phyloP scores from a whole-genome alignment of 139 green algal genomes.

The Eudorina sp. region DNA sequence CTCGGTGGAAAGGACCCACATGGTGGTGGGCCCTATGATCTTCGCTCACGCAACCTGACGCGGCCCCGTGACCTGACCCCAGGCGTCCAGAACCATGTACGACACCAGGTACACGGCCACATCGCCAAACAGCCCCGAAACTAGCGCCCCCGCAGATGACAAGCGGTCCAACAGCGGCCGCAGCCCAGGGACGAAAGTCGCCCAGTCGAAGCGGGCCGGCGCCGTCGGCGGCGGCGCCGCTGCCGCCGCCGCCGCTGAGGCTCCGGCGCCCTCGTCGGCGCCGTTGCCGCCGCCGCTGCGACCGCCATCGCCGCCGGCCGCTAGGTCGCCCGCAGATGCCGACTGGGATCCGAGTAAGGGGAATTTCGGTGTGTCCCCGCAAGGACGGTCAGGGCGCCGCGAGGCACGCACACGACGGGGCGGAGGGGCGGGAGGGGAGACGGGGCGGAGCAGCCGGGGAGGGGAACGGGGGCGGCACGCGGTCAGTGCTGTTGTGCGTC shows the following conservation, averaged over 20 bases:
- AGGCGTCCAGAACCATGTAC: slow-evolving; percentile 3
- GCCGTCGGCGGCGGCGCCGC: neutral
- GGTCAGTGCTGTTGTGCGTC: too few relatives aligned
- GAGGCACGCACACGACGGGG: too few relatives aligned
- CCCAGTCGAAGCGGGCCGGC: slow-evolving; percentile 1
- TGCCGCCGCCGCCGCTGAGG: neutral
- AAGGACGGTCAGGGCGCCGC: too few relatives aligned
- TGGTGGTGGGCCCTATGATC: too few relatives aligned
- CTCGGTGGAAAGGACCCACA: too few relatives aligned
- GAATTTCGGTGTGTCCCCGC: too few relatives aligned
- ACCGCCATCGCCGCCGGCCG: neutral
- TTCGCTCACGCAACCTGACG: neutral
- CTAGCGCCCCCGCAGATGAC: neutral
- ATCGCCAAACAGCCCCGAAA: slow-evolving; percentile 29
- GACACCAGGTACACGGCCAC: slow-evolving; percentile 5
- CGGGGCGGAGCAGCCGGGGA: too few relatives aligned
- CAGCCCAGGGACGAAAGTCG: neutral
- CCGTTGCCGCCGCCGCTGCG: neutral
- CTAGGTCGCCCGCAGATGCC: neutral
- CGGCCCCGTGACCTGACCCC: neutral
- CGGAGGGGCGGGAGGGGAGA: too few relatives aligned
- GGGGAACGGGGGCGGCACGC: too few relatives aligned
- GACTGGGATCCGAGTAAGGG: neutral
- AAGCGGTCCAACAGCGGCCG: slow-evolving; percentile 12
- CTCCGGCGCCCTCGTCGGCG: neutral